A percentile compares a stretch with the other conserved stretches of the same genome.
These are phyloP conservation scores for Mycena citricolor DNA, from an alignment of 1,284 basidiomycete species.

Conservation along the genomic window DNA sequence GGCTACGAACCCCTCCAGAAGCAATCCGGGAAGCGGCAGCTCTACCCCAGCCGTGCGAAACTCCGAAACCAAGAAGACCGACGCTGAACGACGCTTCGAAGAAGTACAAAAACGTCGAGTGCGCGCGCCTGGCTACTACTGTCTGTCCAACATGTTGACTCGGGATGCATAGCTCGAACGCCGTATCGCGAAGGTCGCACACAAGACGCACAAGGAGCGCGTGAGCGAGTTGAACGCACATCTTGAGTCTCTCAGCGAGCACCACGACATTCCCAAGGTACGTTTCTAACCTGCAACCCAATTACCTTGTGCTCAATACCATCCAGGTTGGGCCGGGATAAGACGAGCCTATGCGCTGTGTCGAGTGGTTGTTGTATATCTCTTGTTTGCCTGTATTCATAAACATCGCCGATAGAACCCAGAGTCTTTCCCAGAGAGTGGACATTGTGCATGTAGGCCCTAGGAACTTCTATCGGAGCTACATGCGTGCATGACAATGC, in stretches of 20 bases:
- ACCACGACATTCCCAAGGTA: conserved; percentile 93
- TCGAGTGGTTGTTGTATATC: too few species aligned
- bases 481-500: too few species aligned
- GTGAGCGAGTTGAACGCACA: conserved; percentile 91
- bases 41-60: conserved; percentile 50
- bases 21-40: conserved; percentile 53
- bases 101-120: conserved; percentile 83
- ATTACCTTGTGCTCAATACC: conserved; percentile 27
- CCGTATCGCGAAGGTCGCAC: conserved; percentile 78
- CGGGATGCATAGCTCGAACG: conserved; percentile 66
- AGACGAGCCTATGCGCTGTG: conserved; percentile 31
- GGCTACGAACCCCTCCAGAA: conserved; percentile 41
- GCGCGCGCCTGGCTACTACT: conserved; percentile 17
- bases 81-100: conserved; percentile 88
- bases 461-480: too few species aligned
- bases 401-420: too few species aligned
- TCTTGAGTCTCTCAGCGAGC: conserved; percentile 86
- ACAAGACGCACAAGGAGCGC: conserved; percentile 93
- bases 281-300: conserved; percentile 24
- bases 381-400: too few species aligned
- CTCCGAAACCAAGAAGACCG: conserved; percentile 72
- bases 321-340: conserved; percentile 75
- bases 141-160: conserved; percentile 1
- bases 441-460: too few species aligned
- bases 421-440: too few species aligned